phyloP scores from a whole-genome alignment of 345 rosid species.

The Brassica juncea region DNA sequence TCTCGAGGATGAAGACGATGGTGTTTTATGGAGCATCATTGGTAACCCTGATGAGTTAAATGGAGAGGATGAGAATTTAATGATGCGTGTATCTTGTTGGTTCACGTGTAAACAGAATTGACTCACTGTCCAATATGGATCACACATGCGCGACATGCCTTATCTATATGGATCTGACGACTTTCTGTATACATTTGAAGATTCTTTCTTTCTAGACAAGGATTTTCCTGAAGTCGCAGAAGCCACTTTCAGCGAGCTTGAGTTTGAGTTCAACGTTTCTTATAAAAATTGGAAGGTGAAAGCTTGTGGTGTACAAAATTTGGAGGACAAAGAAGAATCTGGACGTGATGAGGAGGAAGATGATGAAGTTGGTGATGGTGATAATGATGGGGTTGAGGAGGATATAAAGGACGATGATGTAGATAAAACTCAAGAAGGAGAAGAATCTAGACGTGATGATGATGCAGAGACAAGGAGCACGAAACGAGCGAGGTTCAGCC shows the following conservation, averaged over 20 bases:
- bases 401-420: neutral
- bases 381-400: neutral
- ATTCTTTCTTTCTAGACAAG: conserved; percentile 4
- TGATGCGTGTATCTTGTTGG: neutral
- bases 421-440: neutral
- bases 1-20: neutral
- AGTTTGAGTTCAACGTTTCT: neutral
- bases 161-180: neutral
- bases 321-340: neutral
- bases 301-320: conserved; percentile 6
- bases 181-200: neutral
- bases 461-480: neutral
- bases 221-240: neutral
- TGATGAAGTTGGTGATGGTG: too few species aligned
- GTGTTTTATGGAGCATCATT: neutral
- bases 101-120: neutral
- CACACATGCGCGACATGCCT: neutral
- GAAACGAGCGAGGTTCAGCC: neutral
- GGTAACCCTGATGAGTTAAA: neutral
- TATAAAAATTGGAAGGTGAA: neutral
- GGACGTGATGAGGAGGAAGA: too few species aligned
- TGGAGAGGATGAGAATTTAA: neutral
- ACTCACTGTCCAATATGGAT: neutral
- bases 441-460: neutral
- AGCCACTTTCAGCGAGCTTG: conserved; percentile 1